Percentiles rank a stretch among this genome's conserved stretches.
Evolutionary conservation across 1,284 basidiomycete genomes (phyloP).

Genomic region (Apiotrichum gracile): DNA sequence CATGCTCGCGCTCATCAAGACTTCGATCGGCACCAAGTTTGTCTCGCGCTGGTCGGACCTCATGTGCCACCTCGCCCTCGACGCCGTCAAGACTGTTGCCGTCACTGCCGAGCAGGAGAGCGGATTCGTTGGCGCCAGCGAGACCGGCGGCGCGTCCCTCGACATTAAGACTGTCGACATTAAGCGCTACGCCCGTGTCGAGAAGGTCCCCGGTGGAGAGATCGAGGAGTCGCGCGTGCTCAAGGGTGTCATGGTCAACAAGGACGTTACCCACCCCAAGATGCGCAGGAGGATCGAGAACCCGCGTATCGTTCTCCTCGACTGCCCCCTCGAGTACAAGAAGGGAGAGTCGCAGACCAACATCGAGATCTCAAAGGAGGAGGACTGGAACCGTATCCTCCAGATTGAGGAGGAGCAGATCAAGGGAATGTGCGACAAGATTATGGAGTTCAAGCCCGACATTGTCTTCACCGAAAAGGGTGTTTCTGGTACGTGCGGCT

Average conservation of each 20-base stretch:
- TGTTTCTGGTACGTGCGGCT: slow-evolving; percentile 63
- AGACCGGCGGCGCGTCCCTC: slow-evolving; percentile 17
- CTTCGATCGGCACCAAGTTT: slow-evolving; percentile 98
- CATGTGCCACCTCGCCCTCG: slow-evolving; percentile 91
- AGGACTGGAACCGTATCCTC: slow-evolving; percentile 87
- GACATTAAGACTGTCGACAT: slow-evolving; percentile 86
- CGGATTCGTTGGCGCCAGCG: slow-evolving; percentile 47
- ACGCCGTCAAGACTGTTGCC: slow-evolving; percentile 81
- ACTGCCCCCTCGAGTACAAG: slow-evolving; percentile 98
- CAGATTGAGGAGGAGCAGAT: slow-evolving; percentile 98
- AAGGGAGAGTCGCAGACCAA: slow-evolving; percentile 98
- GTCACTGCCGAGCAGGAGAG: slow-evolving; percentile 50
- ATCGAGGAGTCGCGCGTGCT: slow-evolving; percentile 89
- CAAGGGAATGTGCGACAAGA: slow-evolving; percentile 76
- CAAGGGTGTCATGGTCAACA: slow-evolving; percentile 93
- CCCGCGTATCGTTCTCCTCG: slow-evolving; percentile 82
- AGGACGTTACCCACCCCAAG: slow-evolving; percentile 96
- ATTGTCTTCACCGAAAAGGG: slow-evolving; percentile 97
- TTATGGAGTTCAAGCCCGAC: slow-evolving; percentile 92
- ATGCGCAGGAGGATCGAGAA: slow-evolving; percentile 90
- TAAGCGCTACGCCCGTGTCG: slow-evolving; percentile 94
- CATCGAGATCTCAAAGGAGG: slow-evolving; percentile 93
- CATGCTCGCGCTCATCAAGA: slow-evolving; percentile 97
- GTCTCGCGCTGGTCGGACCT: slow-evolving; percentile 93
- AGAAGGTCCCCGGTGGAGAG: slow-evolving; percentile 95